phyloP scores from a whole-genome alignment of 352 stramenopile species.

The Globisporangium acanthophoron region DNA sequence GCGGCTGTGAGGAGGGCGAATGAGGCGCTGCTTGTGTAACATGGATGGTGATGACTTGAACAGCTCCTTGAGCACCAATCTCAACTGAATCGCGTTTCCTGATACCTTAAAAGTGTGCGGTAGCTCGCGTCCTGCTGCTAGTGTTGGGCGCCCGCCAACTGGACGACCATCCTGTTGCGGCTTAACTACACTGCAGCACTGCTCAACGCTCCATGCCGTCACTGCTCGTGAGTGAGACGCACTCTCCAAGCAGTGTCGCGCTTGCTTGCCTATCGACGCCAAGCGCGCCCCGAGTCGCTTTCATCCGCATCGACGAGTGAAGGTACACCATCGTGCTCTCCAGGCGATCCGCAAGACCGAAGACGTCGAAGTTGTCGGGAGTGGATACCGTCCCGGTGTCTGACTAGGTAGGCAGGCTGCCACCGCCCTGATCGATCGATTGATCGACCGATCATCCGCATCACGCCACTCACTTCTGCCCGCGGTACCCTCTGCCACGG shows the following conservation, averaged over 20 bases:
- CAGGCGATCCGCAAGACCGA: too few relatives aligned
- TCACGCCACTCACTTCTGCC: conserved; percentile 33
- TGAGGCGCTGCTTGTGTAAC: neutral
- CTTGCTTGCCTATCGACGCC: too few relatives aligned
- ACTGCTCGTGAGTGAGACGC: neutral
- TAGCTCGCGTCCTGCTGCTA: neutral
- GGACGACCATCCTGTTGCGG: neutral
- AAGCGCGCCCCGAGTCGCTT: too few relatives aligned
- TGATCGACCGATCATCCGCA: neutral
- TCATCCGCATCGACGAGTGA: too few relatives aligned
- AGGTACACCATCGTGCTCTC: too few relatives aligned
- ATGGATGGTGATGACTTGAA: too few relatives aligned
- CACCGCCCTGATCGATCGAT: neutral
- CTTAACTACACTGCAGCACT: too few relatives aligned
- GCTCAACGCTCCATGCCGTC: neutral
- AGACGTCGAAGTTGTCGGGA: too few relatives aligned
- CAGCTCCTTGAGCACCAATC: neutral
- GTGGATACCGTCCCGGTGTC: too few relatives aligned
- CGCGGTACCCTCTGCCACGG: conserved; percentile 60
- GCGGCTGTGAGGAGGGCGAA: neutral
- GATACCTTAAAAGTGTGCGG: too few relatives aligned
- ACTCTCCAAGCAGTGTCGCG: neutral
- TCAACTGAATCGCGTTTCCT: neutral
- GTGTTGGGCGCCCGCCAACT: neutral
- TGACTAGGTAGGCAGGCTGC: too few relatives aligned